Evolutionary conservation across 352 stramenopile species (phyloP).

Genomic region (Albugo laibachii): DNA sequence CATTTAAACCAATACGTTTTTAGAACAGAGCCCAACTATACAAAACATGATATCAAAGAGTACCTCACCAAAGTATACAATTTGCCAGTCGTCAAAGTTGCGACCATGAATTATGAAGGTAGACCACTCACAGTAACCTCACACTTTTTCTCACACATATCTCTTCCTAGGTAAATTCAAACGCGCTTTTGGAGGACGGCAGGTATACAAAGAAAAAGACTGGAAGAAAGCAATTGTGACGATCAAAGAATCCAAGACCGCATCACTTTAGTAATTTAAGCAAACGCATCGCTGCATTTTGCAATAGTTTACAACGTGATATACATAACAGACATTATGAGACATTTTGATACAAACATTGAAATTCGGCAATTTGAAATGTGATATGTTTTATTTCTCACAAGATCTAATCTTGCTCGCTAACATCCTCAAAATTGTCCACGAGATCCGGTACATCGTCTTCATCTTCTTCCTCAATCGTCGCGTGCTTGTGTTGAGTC

Average conservation of each 20-base stretch:
- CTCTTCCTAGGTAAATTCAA: constrained; percentile 66
- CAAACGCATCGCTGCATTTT: no score
- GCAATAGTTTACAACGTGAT: no score
- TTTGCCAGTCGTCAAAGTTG: constrained; percentile 86
- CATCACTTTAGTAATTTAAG: background rate
- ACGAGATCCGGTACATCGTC: constrained; percentile 96
- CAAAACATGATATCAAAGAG: constrained; percentile 95
- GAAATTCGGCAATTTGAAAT: no score
- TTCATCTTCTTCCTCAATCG: constrained; percentile 78
- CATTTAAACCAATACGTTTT: constrained; percentile 82
- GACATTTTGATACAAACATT: no score
- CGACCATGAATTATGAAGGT: constrained; percentile 91
- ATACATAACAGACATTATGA: no score
- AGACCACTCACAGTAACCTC: constrained; percentile 7
- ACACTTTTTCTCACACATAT: background rate
- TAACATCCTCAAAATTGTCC: constrained; percentile 97
- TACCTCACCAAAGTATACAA: constrained; percentile 94
- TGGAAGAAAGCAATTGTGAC: constrained; percentile 87
- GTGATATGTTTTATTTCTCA: no score
- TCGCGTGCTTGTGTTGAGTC: constrained; percentile 26
- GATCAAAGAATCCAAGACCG: constrained; percentile 35
- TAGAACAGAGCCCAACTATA: constrained; percentile 88
- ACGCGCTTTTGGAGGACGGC: constrained; percentile 57
- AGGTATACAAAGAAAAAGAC: constrained; percentile 85
- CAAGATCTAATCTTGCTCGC: constrained; percentile 59